phyloP scores from a whole-genome alignment of 2,329 filamentous ascomycete species.

The Tolypocladium tundrense region DNA sequence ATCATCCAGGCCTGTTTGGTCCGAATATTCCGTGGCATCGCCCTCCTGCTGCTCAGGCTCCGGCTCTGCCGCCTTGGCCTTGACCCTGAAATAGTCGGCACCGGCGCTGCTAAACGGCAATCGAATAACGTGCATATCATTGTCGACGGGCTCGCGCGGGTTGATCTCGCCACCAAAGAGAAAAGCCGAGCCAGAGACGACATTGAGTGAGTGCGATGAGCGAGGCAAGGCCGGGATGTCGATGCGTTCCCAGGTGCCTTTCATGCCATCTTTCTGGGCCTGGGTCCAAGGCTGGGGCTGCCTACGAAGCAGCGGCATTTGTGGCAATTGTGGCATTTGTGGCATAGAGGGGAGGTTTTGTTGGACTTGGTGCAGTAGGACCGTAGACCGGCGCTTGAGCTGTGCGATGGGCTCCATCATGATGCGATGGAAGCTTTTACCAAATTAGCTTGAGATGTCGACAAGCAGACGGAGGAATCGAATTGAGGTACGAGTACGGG shows the following conservation, averaged over 20 bases:
- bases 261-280: conserved; percentile 26
- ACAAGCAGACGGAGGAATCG: too few relatives aligned
- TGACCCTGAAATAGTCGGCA: conserved; percentile 50
- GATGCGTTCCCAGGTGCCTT: conserved; percentile 52
- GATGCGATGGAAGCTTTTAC: background rate
- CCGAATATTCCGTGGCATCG: conserved; percentile 7
- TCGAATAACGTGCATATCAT: conserved; percentile 57
- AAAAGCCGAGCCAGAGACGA: conserved; percentile 44
- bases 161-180: conserved; percentile 70
- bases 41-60: conserved; percentile 7
- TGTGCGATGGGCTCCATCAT: conserved; percentile 43
- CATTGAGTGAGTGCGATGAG: conserved; percentile 63
- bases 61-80: conserved; percentile 33
- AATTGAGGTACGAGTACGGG: background rate
- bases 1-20: conserved; percentile 29
- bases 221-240: conserved; percentile 48
- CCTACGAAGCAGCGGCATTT: conserved; percentile 3
- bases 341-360: conserved; percentile 31
- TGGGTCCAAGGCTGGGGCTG: conserved; percentile 5
- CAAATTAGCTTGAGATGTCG: background rate
- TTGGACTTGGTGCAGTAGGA: conserved; percentile 39
- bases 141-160: conserved; percentile 59
- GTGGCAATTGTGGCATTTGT: conserved; percentile 6
- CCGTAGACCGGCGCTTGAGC: conserved; percentile 45
- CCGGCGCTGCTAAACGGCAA: conserved; percentile 47